A percentile compares a stretch with the other conserved stretches of the same genome.
phyloP scores from a whole-genome alignment of 2,329 filamentous ascomycete genomes.

The Trichoderma citrinoviride region DNA sequence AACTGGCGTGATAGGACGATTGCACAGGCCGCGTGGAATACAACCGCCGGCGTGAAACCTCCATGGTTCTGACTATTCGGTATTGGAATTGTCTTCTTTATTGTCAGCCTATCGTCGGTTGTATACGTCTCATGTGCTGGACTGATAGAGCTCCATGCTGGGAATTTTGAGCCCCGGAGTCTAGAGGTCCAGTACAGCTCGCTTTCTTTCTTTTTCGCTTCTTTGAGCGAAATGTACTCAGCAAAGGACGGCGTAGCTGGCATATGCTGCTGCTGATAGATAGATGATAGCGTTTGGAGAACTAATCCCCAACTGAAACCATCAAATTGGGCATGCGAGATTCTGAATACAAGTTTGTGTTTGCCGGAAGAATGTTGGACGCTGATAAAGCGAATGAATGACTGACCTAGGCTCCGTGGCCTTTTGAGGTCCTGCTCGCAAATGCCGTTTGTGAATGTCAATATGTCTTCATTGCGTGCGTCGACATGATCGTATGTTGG shows the following conservation, averaged over 20 bases:
- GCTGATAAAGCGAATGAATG: slow-evolving; percentile 6
- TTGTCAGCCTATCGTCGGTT: neutral
- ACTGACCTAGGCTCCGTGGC: slow-evolving; percentile 5
- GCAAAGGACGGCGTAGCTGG: neutral
- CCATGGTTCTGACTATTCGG: neutral
- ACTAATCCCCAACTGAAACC: slow-evolving; percentile 15
- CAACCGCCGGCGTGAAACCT: neutral
- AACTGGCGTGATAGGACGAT: slow-evolving; percentile 9
- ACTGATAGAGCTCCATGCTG: neutral
- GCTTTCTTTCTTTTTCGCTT: neutral
- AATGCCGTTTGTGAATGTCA: neutral
- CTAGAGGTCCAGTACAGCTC: slow-evolving; percentile 3
- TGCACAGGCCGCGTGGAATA: slow-evolving; percentile 17
- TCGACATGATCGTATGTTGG: slow-evolving; percentile 2
- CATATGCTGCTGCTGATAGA: neutral
- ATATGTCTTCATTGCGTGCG: slow-evolving; percentile 3
- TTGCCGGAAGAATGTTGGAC: slow-evolving; percentile 4
- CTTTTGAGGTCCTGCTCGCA: slow-evolving; percentile 8
- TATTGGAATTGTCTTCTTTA: slow-evolving; percentile 4
- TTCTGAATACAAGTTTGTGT: slow-evolving; percentile 16
- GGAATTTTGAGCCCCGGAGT: neutral
- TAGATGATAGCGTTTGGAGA: slow-evolving; percentile 3
- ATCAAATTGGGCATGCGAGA: slow-evolving; percentile 20
- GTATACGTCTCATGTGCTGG: neutral
- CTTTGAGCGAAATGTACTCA: neutral